Conservation (phyloP, 441 rosid genomes). For the Omphalea diandra region DNA sequence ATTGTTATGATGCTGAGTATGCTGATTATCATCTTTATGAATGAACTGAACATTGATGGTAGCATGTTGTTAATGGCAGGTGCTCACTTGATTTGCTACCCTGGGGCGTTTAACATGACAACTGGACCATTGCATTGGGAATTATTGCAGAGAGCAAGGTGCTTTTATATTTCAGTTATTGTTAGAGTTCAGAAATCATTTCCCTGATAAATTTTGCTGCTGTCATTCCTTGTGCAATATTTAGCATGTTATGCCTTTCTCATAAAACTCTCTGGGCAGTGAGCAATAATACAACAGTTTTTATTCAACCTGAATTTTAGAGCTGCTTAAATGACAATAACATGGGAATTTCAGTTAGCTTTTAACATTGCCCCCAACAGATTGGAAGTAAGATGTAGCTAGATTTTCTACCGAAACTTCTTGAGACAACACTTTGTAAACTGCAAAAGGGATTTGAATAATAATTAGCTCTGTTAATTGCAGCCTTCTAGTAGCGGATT, state of each 20-base stretch:
- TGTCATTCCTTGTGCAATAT: not conserved
- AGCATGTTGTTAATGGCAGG: conserved; percentile 46
- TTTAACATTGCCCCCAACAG: not conserved
- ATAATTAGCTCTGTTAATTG: not conserved
- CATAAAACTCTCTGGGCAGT: not conserved
- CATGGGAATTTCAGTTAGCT: not conserved
- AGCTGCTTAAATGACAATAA: conserved; percentile 12
- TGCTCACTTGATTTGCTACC: conserved; percentile 94
- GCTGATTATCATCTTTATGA: not conserved
- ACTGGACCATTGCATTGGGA: conserved; percentile 99
- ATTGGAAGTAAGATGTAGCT: not conserved
- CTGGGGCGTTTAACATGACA: conserved; percentile 98
- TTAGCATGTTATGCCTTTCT: not conserved
- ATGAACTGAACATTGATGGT: conserved; percentile 20
- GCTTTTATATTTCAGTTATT: conserved; percentile 19
- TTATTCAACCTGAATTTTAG: not conserved
- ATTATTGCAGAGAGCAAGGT: conserved; percentile 92
- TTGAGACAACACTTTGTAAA: not conserved
- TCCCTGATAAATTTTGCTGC: not conserved
- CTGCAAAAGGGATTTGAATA: not conserved
- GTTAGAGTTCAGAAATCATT: not conserved
- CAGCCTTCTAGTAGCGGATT: not conserved
- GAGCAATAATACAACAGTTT: not conserved
- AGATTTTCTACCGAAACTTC: not conserved
- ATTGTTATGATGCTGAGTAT: not conserved